Evolutionary conservation across 192 early-diverging fungal genomes (phyloP), one percentile per base, ranked within the genome.

Genomic region (Gigaspora rosea): DNA sequence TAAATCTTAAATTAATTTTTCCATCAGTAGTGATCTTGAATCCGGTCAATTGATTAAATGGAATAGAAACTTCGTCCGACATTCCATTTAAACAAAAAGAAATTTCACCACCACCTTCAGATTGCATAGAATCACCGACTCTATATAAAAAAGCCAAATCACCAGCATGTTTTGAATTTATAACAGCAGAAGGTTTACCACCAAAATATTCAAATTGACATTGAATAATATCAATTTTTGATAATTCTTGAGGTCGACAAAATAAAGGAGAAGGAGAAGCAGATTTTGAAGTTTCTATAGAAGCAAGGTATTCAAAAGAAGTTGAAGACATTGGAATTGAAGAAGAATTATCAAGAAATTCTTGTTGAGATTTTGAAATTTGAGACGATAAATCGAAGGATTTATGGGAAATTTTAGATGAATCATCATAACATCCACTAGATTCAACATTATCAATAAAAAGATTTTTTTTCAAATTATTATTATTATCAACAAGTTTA

Each of bases 11-110:
- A 66, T 41, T 3, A 41, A 66, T 66, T 46, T 66, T 66, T 47
- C 41, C 64, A 18, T 66, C 36, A 46, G 16, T 18, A n/a, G 35
- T 35, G 15, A 64, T 47, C 15, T n/a, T 41, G 18, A 66, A 66
- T 20, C 64, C 64, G 36, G 16, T 18, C 35, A 66, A 9, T 15
- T 66, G 36, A n/a, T 20, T 46, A 41, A 66, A n/a, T 46, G 64
- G 64, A 46, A 66, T 66, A 15, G 36, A 33, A n/a, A 35, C 64
- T 46, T 66, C 64, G 36, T 47, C 10, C 16, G 33, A 15, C 64
- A 66, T 66, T 35, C 16, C 36, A 46, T 66, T 66, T 16, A 66
- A 66, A 66, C 64, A 66, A 41, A 66, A 18, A 8, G 64, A 66
- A 56, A 56, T 56, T 41, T 41, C 41, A 41, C 41, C 9, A 62